Evolutionary conservation across 2,329 filamentous ascomycete genomes (phyloP).

Genomic region (Aspergillus alliaceus): DNA sequence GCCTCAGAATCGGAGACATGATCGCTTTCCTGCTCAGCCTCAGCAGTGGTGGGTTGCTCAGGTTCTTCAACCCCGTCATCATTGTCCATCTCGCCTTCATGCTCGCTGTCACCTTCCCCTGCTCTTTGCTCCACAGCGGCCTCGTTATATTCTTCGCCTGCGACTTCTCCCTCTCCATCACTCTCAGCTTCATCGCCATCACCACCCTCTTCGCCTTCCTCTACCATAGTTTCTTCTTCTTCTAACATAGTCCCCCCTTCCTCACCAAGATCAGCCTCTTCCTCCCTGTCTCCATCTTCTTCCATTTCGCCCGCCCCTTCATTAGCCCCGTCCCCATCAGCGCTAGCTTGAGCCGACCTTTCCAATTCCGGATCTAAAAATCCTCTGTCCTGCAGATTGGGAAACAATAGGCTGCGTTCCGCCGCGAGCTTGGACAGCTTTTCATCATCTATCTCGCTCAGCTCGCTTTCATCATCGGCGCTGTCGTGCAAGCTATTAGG

Average conservation of each 20-base stretch:
- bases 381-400: slow-evolving; percentile 23
- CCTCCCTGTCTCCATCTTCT: slow-evolving; percentile 19
- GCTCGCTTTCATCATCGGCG: slow-evolving; percentile 68
- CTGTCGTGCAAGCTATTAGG: slow-evolving; percentile 64
- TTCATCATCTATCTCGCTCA: slow-evolving; percentile 60
- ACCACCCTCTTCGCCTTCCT: slow-evolving; percentile 8
- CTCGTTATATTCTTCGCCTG: slow-evolving; percentile 12
- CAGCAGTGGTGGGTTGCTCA: slow-evolving; percentile 2
- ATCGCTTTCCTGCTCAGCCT: slow-evolving; percentile 18
- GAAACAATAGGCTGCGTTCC: slow-evolving; percentile 25
- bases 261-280: slow-evolving; percentile 13
- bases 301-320: slow-evolving; percentile 22
- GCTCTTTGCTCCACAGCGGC: slow-evolving; percentile 11
- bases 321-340: slow-evolving; percentile 22
- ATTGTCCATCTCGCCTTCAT: slow-evolving; percentile 10
- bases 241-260: too few species aligned
- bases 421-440: slow-evolving; percentile 28
- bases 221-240: slow-evolving; percentile 2
- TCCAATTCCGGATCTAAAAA: slow-evolving; percentile 27
- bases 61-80: slow-evolving; percentile 2
- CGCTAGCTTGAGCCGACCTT: slow-evolving; percentile 20
- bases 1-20: slow-evolving; percentile 16
- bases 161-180: slow-evolving; percentile 11
- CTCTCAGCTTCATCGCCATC: slow-evolving; percentile 10
- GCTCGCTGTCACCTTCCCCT: slow-evolving; percentile 11